Conservation (phyloP, 345 rosid species). For the Eucalyptus polyanthemos region DNA sequence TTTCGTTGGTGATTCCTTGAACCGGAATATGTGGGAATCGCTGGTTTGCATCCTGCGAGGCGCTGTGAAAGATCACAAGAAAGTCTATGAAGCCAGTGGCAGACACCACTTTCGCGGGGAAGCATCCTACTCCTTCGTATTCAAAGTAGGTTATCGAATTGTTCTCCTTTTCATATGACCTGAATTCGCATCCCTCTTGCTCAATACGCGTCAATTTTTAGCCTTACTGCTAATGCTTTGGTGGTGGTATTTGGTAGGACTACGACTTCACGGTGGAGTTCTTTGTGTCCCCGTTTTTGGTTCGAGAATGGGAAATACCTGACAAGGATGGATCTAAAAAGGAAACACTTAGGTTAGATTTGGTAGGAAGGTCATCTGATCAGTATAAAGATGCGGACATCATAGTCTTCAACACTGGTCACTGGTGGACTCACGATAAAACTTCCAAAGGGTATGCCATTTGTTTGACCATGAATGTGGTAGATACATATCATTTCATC, state of each 20-base stretch:
- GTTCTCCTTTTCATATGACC: background rate
- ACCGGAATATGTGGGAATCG: conserved; percentile 99
- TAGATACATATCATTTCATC: background rate
- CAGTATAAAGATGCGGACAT: conserved; percentile 67
- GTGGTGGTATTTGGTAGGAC: conserved; percentile 34
- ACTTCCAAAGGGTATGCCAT: conserved; percentile 69
- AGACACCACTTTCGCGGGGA: conserved; percentile 67
- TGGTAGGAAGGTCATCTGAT: conserved; percentile 60
- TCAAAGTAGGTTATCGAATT: conserved; percentile 38
- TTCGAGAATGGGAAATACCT: conserved; percentile 71
- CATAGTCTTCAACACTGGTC: conserved; percentile 87
- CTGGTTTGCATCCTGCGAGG: conserved; percentile 73
- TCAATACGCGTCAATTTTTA: background rate
- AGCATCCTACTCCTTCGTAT: conserved; percentile 75
- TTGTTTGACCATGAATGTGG: background rate
- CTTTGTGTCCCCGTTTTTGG: conserved; percentile 89
- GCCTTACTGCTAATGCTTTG: background rate
- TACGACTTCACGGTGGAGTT: conserved; percentile 65
- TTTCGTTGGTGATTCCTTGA: conserved; percentile 87
- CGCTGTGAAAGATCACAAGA: conserved; percentile 46
- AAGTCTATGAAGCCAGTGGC: conserved; percentile 75
- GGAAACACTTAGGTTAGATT: conserved; percentile 89
- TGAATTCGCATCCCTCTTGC: background rate
- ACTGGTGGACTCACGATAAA: conserved; percentile 99
- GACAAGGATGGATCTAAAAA: conserved; percentile 49